A percentile compares a stretch with the other conserved stretches of the same genome.
Conservation (phyloP, 306 rosid species). For the Prunus mume region DNA sequence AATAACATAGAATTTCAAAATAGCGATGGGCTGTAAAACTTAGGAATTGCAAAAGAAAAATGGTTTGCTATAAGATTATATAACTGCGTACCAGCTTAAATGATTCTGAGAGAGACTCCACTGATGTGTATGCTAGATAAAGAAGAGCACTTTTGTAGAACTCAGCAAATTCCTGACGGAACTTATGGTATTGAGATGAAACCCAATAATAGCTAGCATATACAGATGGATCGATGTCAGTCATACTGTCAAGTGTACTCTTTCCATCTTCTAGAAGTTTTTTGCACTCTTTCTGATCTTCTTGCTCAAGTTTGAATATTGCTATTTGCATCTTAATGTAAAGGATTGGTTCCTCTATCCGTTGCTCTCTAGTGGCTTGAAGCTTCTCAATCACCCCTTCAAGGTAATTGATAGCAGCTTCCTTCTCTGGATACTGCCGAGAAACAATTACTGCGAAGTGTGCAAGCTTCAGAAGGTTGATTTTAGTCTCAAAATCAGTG, state of each 20-base stretch:
- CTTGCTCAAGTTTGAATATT: conserved; percentile 78
- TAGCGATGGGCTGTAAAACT: neutral
- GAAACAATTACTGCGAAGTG: conserved; percentile 98
- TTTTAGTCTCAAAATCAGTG: conserved; percentile 97
- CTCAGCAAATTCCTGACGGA: conserved; percentile 93
- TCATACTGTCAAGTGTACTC: conserved; percentile 91
- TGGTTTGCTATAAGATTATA: conserved; percentile 2
- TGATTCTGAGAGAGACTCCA: conserved; percentile 95
- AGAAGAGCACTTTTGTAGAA: conserved; percentile 99
- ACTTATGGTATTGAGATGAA: conserved; percentile 80
- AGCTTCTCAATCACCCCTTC: conserved; percentile 90
- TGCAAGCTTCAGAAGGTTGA: conserved; percentile 98
- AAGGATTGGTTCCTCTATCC: conserved; percentile 86
- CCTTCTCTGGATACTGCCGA: conserved; percentile 92
- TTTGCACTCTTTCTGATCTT: conserved; percentile 85
- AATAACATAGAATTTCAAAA: neutral
- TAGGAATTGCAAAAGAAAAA: conserved; percentile 7
- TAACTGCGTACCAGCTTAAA: conserved; percentile 77
- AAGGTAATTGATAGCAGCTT: conserved; percentile 86
- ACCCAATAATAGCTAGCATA: conserved; percentile 97
- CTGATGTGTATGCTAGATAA: conserved; percentile 92
- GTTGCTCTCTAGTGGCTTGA: conserved; percentile 83
- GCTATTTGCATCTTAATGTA: conserved; percentile 94
- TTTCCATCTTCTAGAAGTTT: conserved; percentile 93
- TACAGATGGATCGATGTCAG: conserved; percentile 96